Evolutionary conservation across 176 grass and related monocot genomes (phyloP), one percentile per base, ranked within the genome.

Genomic region (Dendrocalamus sinicus): DNA sequence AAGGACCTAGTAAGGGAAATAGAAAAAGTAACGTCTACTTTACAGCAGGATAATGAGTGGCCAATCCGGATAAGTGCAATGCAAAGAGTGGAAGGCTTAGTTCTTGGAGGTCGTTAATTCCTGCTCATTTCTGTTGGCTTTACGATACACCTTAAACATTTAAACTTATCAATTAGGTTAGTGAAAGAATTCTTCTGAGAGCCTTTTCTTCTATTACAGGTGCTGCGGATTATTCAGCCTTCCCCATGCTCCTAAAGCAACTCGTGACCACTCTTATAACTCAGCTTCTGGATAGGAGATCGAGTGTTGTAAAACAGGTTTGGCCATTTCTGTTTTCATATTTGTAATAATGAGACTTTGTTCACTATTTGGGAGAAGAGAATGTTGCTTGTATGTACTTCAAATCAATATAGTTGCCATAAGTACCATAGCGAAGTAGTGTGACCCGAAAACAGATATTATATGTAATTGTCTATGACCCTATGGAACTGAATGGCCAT

Each of bases 261-360:
- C 86, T 98, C 12, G 77, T 98, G 75, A 83, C 80, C 19, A 86
- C 93, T 85, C 79, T 98, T 51, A 93, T 88, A 74, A 89, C 87
- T 30, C 95, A 98, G 70, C 85, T 98, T 70, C 84, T 93, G 53
- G 95, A 98, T 68, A 91, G 95, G 73, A 92, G 93, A 67, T 95
- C 93, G 8, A 93, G 87, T 61, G 86, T 98, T 75, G 89, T 98
- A 43, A 98, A 98, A 86, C 93, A 98, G 95, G 95, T 93, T 74
- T 41, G 28, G 2, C 40, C 41, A 15, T 78, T 65, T 72, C 22
- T 44, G 7, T 28, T 37, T 76, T 47, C 4, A 67, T 66, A 26
- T 75, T 32, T 26, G 20, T 70, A 26, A 51, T 28, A 76, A 8
- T 14, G 4, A 41, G 53, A 70, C 51, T 40, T 80, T 0, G 72